These are phyloP conservation scores for Tulasnella sp. DNA, from an alignment of 768 basidiomycete genomes.

Conservation along the genomic window DNA sequence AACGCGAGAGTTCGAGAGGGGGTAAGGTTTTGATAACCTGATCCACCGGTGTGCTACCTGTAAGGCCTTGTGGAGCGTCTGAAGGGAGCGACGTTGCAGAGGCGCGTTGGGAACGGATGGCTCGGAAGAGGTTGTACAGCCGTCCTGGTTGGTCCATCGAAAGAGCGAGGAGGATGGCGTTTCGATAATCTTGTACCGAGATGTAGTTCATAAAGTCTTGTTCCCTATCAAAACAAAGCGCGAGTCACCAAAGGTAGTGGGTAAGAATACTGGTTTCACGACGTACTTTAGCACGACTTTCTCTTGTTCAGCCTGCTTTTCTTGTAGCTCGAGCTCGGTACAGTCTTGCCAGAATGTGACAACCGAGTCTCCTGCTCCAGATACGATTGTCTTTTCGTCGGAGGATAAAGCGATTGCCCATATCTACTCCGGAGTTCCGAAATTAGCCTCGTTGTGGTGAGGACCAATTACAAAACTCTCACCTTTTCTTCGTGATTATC, in stretches of 20 bases:
- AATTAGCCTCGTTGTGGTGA: background rate
- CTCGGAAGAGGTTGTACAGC: slow-evolving; percentile 64
- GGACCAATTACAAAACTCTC: slow-evolving; percentile 21
- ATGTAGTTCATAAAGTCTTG: slow-evolving; percentile 93
- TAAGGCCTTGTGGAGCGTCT: slow-evolving; percentile 32
- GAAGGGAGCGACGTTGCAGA: slow-evolving; percentile 12
- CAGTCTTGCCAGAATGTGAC: slow-evolving; percentile 96
- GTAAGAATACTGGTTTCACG: background rate
- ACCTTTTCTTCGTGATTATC: slow-evolving; percentile 99
- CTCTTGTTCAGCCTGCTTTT: slow-evolving; percentile 59
- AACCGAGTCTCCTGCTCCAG: slow-evolving; percentile 91
- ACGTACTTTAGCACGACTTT: slow-evolving; percentile 71
- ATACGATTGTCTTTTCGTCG: slow-evolving; percentile 77
- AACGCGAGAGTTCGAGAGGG: slow-evolving; percentile 59
- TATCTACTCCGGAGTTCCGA: slow-evolving; percentile 41
- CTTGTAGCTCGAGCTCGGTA: slow-evolving; percentile 67
- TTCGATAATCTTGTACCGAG: slow-evolving; percentile 73
- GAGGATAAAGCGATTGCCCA: slow-evolving; percentile 82
- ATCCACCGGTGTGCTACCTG: slow-evolving; percentile 65
- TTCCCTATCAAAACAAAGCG: slow-evolving; percentile 46
- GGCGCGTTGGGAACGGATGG: slow-evolving; percentile 33
- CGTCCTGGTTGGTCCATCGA: slow-evolving; percentile 89
- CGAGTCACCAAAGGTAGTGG: background rate
- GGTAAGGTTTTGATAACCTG: slow-evolving; percentile 63
- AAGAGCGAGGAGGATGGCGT: slow-evolving; percentile 83